phyloP scores from a whole-genome alignment of 805 yeast species.

The Ogataea methylovora region DNA sequence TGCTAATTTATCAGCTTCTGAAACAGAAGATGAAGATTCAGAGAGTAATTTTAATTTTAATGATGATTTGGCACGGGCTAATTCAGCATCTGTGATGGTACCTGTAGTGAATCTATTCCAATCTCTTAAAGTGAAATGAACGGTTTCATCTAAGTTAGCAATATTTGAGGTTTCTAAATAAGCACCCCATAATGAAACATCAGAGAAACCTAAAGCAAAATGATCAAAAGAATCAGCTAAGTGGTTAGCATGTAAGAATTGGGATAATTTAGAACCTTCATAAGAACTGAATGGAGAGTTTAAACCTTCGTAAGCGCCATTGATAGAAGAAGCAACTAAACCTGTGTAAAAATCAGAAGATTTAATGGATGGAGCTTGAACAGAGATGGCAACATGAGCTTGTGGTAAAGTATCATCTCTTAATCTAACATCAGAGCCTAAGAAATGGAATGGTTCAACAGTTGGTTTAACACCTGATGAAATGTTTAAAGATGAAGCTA shows the following conservation, averaged over 20 bases:
- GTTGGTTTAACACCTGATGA: slow-evolving; percentile 45
- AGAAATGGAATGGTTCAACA: slow-evolving; percentile 51
- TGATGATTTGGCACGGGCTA: slow-evolving; percentile 67
- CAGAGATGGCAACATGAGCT: slow-evolving; percentile 74
- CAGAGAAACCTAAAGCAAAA: slow-evolving; percentile 66
- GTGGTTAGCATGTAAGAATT: slow-evolving; percentile 63
- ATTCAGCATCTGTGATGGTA: slow-evolving; percentile 69
- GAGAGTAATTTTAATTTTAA: slow-evolving; percentile 55
- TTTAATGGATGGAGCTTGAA: slow-evolving; percentile 55
- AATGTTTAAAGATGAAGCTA: slow-evolving; percentile 45
- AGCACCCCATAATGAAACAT: slow-evolving; percentile 82
- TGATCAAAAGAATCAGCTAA: slow-evolving; percentile 66
- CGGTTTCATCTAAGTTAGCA: slow-evolving; percentile 59
- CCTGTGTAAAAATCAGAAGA: slow-evolving; percentile 66
- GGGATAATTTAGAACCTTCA: slow-evolving; percentile 65
- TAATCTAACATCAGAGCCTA: slow-evolving; percentile 82
- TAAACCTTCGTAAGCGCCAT: slow-evolving; percentile 46
- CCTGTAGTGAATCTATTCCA: slow-evolving; percentile 76
- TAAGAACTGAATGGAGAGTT: slow-evolving; percentile 48
- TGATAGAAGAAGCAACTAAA: slow-evolving; percentile 61
- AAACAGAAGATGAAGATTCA: slow-evolving; percentile 38
- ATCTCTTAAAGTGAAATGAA: slow-evolving; percentile 76
- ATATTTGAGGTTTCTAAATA: slow-evolving; percentile 57
- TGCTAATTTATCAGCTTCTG: slow-evolving; percentile 51
- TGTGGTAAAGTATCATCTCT: slow-evolving; percentile 83